A percentile compares a stretch with the other conserved stretches of the same genome.
Conservation (phyloP, 1,284 basidiomycete genomes). For the Ganoderma sp. region DNA sequence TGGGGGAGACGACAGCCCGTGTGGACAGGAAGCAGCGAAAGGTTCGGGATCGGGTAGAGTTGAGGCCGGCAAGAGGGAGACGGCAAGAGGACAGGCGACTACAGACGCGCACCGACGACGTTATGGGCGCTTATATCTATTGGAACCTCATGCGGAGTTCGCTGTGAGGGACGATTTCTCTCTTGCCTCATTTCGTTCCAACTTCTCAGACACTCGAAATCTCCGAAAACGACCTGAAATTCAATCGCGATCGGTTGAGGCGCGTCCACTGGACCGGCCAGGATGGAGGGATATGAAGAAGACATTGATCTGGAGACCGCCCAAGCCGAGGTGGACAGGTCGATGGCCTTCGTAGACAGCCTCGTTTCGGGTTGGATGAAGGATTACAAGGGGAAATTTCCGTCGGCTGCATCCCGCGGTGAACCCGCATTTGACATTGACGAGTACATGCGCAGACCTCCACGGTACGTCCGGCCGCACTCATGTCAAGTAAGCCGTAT, state of each 20-base stretch:
- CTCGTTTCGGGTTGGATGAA: constrained; percentile 78
- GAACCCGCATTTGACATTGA: constrained; percentile 63
- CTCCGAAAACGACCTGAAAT: neutral
- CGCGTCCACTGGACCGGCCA: neutral
- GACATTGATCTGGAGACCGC: constrained; percentile 66
- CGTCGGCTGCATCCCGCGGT: constrained; percentile 29
- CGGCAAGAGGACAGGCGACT: neutral
- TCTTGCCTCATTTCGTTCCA: neutral
- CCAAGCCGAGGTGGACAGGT: constrained; percentile 77
- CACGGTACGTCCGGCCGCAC: constrained; percentile 54
- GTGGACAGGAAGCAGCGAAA: neutral
- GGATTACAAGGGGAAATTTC: constrained; percentile 45
- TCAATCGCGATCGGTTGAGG: neutral
- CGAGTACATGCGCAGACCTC: constrained; percentile 67
- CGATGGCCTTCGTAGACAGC: constrained; percentile 75
- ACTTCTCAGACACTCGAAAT: neutral
- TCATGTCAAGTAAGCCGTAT: neutral
- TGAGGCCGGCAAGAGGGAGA: neutral
- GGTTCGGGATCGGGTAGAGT: neutral
- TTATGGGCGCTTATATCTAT: neutral
- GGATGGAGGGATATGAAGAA: constrained; percentile 43
- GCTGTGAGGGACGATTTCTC: neutral
- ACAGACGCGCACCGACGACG: neutral
- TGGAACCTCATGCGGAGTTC: neutral
- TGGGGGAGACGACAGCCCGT: neutral